Conservation (phyloP, 768 basidiomycete species). For the Suillus bovinus region DNA sequence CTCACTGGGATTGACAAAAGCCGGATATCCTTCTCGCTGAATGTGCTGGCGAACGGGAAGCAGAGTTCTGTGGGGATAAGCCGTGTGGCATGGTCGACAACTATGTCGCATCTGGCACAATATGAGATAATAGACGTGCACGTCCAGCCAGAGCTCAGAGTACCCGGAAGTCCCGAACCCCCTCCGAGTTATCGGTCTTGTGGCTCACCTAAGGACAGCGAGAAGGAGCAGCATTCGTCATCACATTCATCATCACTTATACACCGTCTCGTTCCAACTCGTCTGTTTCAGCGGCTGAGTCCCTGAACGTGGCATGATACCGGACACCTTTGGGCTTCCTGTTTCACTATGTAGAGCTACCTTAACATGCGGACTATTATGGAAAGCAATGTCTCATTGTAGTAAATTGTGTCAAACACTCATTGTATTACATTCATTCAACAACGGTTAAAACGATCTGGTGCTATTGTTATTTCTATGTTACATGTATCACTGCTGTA, state of each 20-base stretch:
- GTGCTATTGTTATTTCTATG: neutral
- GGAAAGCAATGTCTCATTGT: neutral
- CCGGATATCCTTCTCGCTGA: conserved; percentile 46
- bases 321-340: neutral
- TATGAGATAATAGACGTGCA: conserved; percentile 51
- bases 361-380: neutral
- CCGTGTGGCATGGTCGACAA: conserved; percentile 48
- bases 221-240: conserved; percentile 6
- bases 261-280: conserved; percentile 10
- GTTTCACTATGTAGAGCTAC: neutral
- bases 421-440: neutral
- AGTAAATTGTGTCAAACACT: neutral
- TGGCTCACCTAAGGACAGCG: conserved; percentile 14
- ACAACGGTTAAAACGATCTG: too few species aligned
- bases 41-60: conserved; percentile 32
- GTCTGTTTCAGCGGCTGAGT: conserved; percentile 19
- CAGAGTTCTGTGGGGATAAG: conserved; percentile 48
- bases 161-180: conserved; percentile 26
- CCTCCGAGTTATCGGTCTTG: conserved; percentile 41
- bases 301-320: neutral
- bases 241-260: neutral
- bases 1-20: conserved; percentile 39
- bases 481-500: neutral
- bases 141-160: conserved; percentile 35
- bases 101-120: conserved; percentile 40